These are phyloP conservation scores for Postia placenta DNA, from an alignment of 768 basidiomycete species.

Conservation along the genomic window DNA sequence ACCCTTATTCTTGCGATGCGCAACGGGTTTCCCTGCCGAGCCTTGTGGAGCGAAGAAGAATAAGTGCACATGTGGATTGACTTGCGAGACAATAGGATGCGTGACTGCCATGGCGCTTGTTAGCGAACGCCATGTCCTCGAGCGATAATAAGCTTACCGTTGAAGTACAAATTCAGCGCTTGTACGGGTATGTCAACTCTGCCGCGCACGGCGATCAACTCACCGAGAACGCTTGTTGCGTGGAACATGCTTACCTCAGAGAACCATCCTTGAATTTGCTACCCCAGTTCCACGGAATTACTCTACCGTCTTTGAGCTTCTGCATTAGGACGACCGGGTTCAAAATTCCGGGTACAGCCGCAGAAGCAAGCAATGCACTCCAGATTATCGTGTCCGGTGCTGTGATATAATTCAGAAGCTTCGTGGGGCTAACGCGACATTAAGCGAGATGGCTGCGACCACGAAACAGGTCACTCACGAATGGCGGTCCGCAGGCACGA, in stretches of 20 bases:
- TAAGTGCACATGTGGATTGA: slow-evolving; percentile 86
- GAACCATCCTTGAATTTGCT: slow-evolving; percentile 93
- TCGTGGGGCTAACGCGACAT: slow-evolving; percentile 66
- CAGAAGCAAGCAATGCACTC: slow-evolving; percentile 79
- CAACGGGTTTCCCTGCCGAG: slow-evolving; percentile 88
- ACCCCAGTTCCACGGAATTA: slow-evolving; percentile 94
- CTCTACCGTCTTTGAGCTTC: slow-evolving; percentile 71
- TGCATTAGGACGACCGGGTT: slow-evolving; percentile 96
- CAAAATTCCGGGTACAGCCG: slow-evolving; percentile 92
- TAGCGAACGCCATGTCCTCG: background rate
- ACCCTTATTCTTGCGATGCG: slow-evolving; percentile 92
- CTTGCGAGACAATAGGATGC: slow-evolving; percentile 90
- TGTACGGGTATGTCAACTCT: slow-evolving; percentile 96
- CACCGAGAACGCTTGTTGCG: background rate
- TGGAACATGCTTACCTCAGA: slow-evolving; percentile 45
- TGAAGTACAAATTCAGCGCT: slow-evolving; percentile 82
- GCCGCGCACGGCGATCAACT: slow-evolving; percentile 17
- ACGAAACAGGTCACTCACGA: slow-evolving; percentile 43
- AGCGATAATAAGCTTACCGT: slow-evolving; percentile 38
- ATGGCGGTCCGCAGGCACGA: slow-evolving; percentile 85
- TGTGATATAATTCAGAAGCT: slow-evolving; percentile 91
- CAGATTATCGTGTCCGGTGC: slow-evolving; percentile 90
- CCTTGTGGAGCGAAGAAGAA: slow-evolving; percentile 93
- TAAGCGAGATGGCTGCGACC: background rate
- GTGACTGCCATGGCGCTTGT: slow-evolving; percentile 49